phyloP scores from a whole-genome alignment of 441 rosid genomes.

The Eutrema salsugineum region DNA sequence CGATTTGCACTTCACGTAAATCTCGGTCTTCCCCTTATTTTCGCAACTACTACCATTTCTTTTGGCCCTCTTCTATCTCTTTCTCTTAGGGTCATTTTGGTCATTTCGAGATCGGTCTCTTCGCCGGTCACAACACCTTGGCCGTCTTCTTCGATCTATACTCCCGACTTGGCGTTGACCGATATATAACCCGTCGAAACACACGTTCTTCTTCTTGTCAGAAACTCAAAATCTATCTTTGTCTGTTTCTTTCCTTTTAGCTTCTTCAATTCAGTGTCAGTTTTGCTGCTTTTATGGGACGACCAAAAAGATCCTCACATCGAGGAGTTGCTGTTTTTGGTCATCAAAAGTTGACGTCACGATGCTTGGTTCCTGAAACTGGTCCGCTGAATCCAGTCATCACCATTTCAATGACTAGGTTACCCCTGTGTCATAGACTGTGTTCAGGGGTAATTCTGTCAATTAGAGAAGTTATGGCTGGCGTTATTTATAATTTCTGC shows the following conservation, averaged over 20 bases:
- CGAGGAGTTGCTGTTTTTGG: neutral
- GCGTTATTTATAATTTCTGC: constrained; percentile 32
- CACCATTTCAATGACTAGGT: neutral
- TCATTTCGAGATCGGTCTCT: constrained; percentile 22
- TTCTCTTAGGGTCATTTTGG: neutral
- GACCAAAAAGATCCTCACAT: neutral
- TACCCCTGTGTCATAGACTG: neutral
- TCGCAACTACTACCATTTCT: constrained; percentile 5
- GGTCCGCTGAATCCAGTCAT: constrained; percentile 12
- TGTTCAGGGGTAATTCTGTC: constrained; percentile 13
- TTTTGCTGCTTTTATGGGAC: neutral
- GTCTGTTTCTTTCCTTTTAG: constrained; percentile 10
- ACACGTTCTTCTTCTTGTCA: neutral
- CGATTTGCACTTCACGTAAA: constrained; percentile 12
- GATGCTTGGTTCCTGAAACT: constrained; percentile 1
- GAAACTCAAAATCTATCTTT: neutral
- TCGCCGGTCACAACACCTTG: constrained; percentile 14
- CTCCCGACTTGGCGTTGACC: constrained; percentile 23
- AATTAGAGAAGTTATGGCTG: constrained; percentile 18
- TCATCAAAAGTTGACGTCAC: constrained; percentile 19
- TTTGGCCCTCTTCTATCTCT: neutral
- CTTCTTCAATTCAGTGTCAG: constrained; percentile 27
- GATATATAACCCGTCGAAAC: too few species aligned
- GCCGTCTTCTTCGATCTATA: constrained; percentile 11
- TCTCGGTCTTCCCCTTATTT: constrained; percentile 3